Conservation (phyloP, 2,329 filamentous ascomycete genomes). For the Fusarium anthophilum region DNA sequence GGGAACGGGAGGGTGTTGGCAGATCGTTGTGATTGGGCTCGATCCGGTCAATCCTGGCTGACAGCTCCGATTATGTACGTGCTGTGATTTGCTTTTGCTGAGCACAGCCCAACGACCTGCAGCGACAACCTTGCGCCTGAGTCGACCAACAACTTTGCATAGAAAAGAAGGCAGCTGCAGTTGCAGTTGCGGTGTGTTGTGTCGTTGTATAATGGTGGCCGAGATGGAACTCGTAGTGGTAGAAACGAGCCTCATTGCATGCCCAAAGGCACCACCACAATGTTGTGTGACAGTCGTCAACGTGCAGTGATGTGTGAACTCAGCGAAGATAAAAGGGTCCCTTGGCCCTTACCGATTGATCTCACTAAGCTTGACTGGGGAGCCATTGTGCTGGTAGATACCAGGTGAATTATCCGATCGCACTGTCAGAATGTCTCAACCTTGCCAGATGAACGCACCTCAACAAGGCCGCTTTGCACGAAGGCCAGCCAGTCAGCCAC, state of each 20-base stretch:
- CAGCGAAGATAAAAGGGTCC: conserved; percentile 13
- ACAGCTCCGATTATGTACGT: neutral
- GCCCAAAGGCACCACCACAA: neutral
- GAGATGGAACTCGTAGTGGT: neutral
- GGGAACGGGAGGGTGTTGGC: neutral
- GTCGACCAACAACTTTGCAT: neutral
- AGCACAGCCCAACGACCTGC: neutral
- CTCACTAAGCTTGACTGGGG: neutral
- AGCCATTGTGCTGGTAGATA: neutral
- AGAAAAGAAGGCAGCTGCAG: neutral
- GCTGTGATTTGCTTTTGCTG: conserved; percentile 20
- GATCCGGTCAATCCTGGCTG: neutral
- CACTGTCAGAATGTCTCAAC: neutral
- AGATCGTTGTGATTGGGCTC: neutral
- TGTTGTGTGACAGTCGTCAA: neutral
- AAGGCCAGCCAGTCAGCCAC: neutral
- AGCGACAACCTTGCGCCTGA: neutral
- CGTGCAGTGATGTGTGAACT: neutral
- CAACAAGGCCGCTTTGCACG: neutral
- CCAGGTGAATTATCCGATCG: neutral
- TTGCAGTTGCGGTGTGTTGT: conserved; percentile 1
- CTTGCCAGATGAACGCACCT: neutral
- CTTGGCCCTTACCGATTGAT: neutral
- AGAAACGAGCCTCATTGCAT: conserved; percentile 3
- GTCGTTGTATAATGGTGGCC: neutral